Evolutionary conservation across 2,329 filamentous ascomycete genomes (phyloP), one percentile per base, ranked within the genome.

Genomic region (Colletotrichum noveboracense): DNA sequence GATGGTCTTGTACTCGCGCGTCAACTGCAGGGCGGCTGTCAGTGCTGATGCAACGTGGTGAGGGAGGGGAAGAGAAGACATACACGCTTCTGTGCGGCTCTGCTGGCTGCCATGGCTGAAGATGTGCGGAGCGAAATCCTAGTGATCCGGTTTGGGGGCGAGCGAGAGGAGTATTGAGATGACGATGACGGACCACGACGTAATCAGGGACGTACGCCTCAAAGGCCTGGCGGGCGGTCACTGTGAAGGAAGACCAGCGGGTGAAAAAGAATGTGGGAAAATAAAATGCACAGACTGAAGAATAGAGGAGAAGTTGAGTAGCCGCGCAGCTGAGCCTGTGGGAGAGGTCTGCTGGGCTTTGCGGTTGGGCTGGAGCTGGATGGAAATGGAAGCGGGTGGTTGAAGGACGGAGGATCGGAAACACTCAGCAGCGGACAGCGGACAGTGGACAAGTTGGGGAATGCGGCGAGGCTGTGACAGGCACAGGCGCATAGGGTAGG

Each of bases 41-140:
- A 85, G 82, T 68, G 75, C 26, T 24, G 26, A 1, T 18, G 13
- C 12, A n/a, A 18, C 32, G 14, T 14, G 32, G 38, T 34, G 32
- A 70, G 30, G 24, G 38, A 70, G 32, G 34, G 26, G 34, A 28
- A 12, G n/a, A 13, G 7, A 18, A 38, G 21, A 6, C 91, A 79
- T 87, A 93, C 93, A 82, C 93, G 91, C 86, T 94, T 95, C 84
- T 92, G 92, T 24, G 93, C 93, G 79, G 93, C 92, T 83, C 92
- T 93, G 81, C 91, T 94, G 66, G 93, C 76, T 58, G 77, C 93
- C 93, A 95, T 95, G 78, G 73, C 83, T 71, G n/a, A 32, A 16
- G 55, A 66, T n/a, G 26, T 13, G 36, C 21, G 18, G 5, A 21
- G 30, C 14, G 32, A 21, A 67, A 66, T 18, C 26, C 67, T 43